Evolutionary conservation across 345 rosid genomes (phyloP).

Genomic region (Dimocarpus longan): DNA sequence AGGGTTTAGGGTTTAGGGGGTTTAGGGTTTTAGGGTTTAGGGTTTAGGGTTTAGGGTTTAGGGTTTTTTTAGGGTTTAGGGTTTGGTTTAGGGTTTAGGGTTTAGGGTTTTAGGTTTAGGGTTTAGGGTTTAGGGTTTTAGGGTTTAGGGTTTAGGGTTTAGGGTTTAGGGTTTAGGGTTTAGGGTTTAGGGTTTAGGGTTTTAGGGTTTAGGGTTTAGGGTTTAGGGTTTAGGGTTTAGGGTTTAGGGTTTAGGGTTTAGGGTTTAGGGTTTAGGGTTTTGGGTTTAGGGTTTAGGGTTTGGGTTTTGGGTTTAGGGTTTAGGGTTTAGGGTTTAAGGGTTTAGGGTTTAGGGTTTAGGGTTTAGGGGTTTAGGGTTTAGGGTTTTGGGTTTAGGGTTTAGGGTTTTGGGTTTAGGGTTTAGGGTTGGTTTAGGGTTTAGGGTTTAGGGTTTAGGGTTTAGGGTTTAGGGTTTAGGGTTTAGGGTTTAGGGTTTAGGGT

Average conservation of each 20-base stretch:
- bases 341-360: conserved; percentile 4
- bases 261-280: conserved; percentile 24
- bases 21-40: conserved; percentile 25
- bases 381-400: conserved; percentile 6
- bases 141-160: conserved; percentile 33
- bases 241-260: conserved; percentile 24
- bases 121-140: conserved; percentile 24
- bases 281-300: conserved; percentile 25
- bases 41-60: conserved; percentile 27
- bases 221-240: conserved; percentile 24
- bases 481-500: conserved; percentile 7
- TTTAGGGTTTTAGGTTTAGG: conserved; percentile 23
- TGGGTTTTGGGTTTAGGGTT: conserved; percentile 23
- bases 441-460: conserved; percentile 10
- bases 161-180: conserved; percentile 33
- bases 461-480: conserved; percentile 10
- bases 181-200: conserved; percentile 28
- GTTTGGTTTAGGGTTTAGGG: too few relatives aligned
- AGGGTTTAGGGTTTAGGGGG: conserved; percentile 27
- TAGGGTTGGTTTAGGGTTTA: too few relatives aligned
- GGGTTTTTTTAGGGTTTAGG: too few relatives aligned
- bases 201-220: conserved; percentile 31
- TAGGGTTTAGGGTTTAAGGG: conserved; percentile 19
- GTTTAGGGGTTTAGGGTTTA: too few relatives aligned
- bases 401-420: conserved; percentile 9